Conservation (phyloP, 192 early-diverging fungal species). For the Podila clonocystis region DNA sequence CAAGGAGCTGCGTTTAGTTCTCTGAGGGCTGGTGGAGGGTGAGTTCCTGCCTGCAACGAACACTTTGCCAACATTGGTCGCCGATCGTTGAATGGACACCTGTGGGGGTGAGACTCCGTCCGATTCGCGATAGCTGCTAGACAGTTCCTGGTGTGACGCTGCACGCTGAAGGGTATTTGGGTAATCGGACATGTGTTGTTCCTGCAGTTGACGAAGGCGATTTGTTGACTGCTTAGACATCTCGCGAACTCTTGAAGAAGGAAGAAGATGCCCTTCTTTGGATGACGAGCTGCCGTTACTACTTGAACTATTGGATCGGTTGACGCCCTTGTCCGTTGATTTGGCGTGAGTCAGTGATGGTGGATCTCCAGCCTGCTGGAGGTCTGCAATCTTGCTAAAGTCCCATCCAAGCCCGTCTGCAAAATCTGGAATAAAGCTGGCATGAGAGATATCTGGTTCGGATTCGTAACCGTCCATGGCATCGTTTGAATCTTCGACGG, state of each 20-base stretch:
- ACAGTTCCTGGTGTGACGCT: neutral
- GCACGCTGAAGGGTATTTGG: constrained; percentile 7
- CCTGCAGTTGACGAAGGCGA: neutral
- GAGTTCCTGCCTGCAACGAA: neutral
- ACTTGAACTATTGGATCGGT: constrained; percentile 39
- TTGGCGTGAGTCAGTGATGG: neutral
- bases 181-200: neutral
- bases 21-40: constrained; percentile 27
- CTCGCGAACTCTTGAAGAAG: neutral
- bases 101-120: neutral
- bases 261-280: neutral
- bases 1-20: constrained; percentile 36
- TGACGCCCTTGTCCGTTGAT: neutral
- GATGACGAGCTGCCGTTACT: constrained; percentile 18
- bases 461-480: constrained; percentile 45
- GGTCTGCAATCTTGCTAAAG: constrained; percentile 29
- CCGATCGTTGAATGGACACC: neutral
- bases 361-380: constrained; percentile 9
- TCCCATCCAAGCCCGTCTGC: constrained; percentile 46
- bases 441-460: constrained; percentile 26
- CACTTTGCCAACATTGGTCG: neutral
- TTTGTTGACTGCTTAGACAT: neutral
- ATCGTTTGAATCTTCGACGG: constrained; percentile 10
- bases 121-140: constrained; percentile 2
- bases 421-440: constrained; percentile 18